These are phyloP conservation scores for Vigna trinervia DNA, from an alignment of 306 rosid species.

Conservation along the genomic window DNA sequence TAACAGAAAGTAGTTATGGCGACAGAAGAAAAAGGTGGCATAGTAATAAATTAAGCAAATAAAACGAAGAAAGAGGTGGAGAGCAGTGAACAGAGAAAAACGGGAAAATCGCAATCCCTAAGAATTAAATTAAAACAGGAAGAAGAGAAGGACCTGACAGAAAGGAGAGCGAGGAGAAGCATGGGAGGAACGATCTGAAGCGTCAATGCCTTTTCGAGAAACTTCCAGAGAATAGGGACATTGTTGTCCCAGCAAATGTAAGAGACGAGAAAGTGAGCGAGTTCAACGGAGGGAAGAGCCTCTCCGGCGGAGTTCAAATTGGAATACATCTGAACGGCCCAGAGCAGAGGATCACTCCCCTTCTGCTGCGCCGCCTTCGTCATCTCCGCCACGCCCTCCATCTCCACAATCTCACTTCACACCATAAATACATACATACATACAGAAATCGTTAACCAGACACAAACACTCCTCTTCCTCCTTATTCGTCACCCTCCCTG, in stretches of 20 bases:
- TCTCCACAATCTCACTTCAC: not conserved
- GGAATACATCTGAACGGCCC: conserved; percentile 86
- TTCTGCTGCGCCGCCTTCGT: conserved; percentile 81
- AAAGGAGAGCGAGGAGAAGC: conserved; percentile 84
- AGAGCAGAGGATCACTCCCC: conserved; percentile 79
- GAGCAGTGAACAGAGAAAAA: not conserved
- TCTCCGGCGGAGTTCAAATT: conserved; percentile 77
- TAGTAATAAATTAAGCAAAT: not conserved
- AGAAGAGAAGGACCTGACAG: conserved; percentile 58
- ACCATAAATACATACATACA: not conserved
- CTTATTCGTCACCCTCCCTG: too few species aligned
- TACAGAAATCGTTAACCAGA: too few species aligned
- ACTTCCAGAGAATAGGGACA: conserved; percentile 92
- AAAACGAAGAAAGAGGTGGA: not conserved
- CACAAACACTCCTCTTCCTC: not conserved
- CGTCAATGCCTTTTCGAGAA: conserved; percentile 78
- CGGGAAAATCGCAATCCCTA: not conserved
- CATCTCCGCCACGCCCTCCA: conserved; percentile 69
- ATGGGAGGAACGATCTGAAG: conserved; percentile 80
- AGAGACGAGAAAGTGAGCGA: conserved; percentile 74
- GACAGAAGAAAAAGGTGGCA: not conserved
- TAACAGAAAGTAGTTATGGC: not conserved
- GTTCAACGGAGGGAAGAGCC: conserved; percentile 74
- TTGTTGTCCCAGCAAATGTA: conserved; percentile 95
- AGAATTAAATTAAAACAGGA: not conserved